Evolutionary conservation across 164 flowering plant genomes (phyloP), one percentile per base, ranked within the genome.

Genomic region (Aristolochia californica): DNA sequence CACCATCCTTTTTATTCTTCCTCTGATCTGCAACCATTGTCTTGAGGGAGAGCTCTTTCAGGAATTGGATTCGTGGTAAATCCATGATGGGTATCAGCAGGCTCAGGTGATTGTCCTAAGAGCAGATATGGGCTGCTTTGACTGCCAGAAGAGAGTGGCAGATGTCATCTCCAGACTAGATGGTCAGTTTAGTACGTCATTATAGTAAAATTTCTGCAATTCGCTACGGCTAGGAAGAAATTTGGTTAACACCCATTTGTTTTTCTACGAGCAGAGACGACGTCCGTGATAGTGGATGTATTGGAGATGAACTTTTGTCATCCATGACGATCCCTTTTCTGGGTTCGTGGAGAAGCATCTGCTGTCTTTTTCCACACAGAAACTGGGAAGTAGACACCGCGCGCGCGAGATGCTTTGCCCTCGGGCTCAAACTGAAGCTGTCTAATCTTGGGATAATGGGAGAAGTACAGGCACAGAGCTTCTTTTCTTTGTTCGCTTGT

Each of bases 271-370:
- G 62, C 66, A 51, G 62, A 24, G 38, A 45, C 56, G n/a, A 59
- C 55, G 43, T 67, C 70, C 30, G 47, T 67, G 55, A 58, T 57
- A 30, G 66, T 67, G 28, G 49, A 62, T 67, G 66, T 58, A 23
- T 48, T 18, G 18, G 59, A 69, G 54, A 34, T 34, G 5, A 34
- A 34, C 40, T 34, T 34, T 28, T 34, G n/a, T n/a, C n/a, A n/a
- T n/a, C n/a, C n/a, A n/a, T 34, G 40, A 8, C 40, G 40, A 34
- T 34, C 10, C 40, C 40, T 34, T 34, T 34, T 34, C 40, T 34
- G 40, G 40, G 40, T 34, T 34, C 10, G 40, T 3, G 40, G 40
- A 3, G 40, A 12, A 34, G 40, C 40, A 34, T 34, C 40, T 7
- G 9, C 40, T 1, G 40, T 1, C 40, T 34, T 34, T 34, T 34